Conservation (phyloP, 345 rosid species). For the Garcia nutans region DNA sequence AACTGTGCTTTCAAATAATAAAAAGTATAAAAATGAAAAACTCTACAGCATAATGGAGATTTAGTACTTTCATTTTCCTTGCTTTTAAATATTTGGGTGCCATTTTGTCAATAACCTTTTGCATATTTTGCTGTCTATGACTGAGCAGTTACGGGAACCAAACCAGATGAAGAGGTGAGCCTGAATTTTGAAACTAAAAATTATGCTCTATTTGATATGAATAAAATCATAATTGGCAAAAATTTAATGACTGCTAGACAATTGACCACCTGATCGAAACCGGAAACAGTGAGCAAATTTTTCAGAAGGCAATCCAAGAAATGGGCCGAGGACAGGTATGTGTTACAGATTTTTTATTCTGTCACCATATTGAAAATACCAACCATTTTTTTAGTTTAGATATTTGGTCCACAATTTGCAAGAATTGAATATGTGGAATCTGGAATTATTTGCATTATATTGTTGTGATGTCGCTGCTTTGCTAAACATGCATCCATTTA, state of each 20-base stretch:
- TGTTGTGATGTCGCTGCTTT: not conserved
- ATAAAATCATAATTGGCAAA: conserved; percentile 26
- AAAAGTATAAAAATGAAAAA: not conserved
- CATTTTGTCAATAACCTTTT: conserved; percentile 12
- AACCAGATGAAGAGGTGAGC: conserved; percentile 71
- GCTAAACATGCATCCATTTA: too few relatives aligned
- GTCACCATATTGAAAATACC: not conserved
- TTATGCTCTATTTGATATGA: conserved; percentile 12
- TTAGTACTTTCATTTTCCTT: not conserved
- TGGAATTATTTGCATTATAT: not conserved
- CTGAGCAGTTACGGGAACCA: conserved; percentile 58
- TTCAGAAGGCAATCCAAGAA: conserved; percentile 89
- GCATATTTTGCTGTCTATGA: conserved; percentile 12
- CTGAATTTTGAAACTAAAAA: conserved; percentile 8
- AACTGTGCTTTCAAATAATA: conserved; percentile 1
- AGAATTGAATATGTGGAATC: not conserved
- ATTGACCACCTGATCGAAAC: conserved; percentile 87
- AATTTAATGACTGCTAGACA: conserved; percentile 41
- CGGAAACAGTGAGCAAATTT: conserved; percentile 90
- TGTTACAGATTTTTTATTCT: too few relatives aligned
- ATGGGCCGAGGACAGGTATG: conserved; percentile 86
- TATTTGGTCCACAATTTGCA: not conserved
- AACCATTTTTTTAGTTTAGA: not conserved
- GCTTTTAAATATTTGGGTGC: not conserved
- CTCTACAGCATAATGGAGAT: not conserved